Evolutionary conservation across 2,329 filamentous ascomycete species (phyloP).

Genomic region (Fusarium sp.): DNA sequence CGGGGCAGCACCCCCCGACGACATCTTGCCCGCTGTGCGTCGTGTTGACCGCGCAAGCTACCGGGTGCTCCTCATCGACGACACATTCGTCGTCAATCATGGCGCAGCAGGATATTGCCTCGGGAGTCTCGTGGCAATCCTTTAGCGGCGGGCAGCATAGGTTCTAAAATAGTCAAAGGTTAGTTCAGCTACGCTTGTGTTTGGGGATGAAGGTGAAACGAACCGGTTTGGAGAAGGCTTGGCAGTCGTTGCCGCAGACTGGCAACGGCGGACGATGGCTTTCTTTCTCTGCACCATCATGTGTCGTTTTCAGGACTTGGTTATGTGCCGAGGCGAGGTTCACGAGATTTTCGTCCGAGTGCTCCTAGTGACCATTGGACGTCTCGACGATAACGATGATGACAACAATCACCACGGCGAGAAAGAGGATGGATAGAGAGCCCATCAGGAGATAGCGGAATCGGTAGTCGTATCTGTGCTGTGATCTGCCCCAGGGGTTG

Average conservation of each 20-base stretch:
- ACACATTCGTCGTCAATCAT: conserved; percentile 24
- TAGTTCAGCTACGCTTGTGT: conserved; percentile 1
- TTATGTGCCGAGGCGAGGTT: conserved; percentile 9
- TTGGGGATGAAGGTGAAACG: conserved; percentile 13
- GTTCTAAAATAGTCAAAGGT: conserved; percentile 17
- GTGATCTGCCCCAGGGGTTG: conserved; percentile 46
- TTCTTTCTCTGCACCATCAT: background rate
- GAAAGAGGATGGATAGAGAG: conserved; percentile 39
- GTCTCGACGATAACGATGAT: conserved; percentile 38
- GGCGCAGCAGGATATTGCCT: conserved; percentile 32
- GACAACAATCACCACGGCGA: conserved; percentile 42
- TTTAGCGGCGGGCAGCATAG: conserved; percentile 24
- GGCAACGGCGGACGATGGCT: conserved; percentile 6
- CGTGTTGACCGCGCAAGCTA: conserved; percentile 23
- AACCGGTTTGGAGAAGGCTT: conserved; percentile 29
- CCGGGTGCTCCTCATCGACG: conserved; percentile 16
- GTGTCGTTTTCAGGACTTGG: background rate
- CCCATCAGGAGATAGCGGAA: conserved; percentile 48
- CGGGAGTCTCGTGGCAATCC: conserved; percentile 18
- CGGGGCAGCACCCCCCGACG: conserved; percentile 31
- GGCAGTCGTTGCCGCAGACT: conserved; percentile 22
- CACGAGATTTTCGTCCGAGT: conserved; percentile 1
- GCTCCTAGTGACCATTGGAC: conserved; percentile 14
- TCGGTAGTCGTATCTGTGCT: conserved; percentile 46
- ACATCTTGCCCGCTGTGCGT: conserved; percentile 27